A percentile compares a stretch with the other conserved stretches of the same genome.
phyloP scores from a whole-genome alignment of 208 protist genomes.

The Novymonas esmeraldas region DNA sequence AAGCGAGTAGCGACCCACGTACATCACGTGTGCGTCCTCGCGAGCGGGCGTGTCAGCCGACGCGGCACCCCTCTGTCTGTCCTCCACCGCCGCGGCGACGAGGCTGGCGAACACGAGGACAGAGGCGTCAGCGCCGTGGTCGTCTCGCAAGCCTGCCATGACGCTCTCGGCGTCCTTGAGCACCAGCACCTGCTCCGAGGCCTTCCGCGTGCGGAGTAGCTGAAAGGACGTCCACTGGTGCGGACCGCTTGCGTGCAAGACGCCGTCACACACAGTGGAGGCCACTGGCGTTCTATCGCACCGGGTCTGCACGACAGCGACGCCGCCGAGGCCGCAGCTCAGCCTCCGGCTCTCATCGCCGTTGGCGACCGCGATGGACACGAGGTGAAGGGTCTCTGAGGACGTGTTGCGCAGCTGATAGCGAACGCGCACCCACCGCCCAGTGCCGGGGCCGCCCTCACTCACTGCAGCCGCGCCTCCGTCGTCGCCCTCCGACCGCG shows the following conservation, averaged over 20 bases:
- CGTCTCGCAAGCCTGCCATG: conserved; percentile 4
- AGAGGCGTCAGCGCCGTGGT: conserved; percentile 7
- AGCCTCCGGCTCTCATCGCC: conserved; percentile 24
- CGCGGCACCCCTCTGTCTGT: background rate
- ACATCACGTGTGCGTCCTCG: conserved; percentile 18
- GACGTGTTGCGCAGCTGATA: conserved; percentile 26
- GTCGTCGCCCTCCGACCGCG: background rate
- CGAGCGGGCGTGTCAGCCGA: background rate
- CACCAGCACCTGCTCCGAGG: conserved; percentile 26
- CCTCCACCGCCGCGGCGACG: background rate
- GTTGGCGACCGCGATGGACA: conserved; percentile 25
- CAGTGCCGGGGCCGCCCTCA: background rate
- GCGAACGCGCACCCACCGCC: conserved; percentile 12
- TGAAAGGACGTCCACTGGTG: background rate
- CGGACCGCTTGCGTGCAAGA: background rate
- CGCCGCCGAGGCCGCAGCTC: conserved; percentile 40
- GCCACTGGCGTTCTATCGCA: background rate
- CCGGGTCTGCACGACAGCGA: conserved; percentile 23
- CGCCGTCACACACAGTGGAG: background rate
- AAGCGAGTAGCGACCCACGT: conserved; percentile 41
- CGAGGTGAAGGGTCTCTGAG: conserved; percentile 20
- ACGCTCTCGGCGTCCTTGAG: conserved; percentile 19
- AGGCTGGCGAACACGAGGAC: conserved; percentile 40
- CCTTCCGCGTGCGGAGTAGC: conserved; percentile 1
- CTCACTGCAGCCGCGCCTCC: too few species aligned